Conservation (phyloP, 2,329 filamentous ascomycete genomes). For the Fusarium sp. region DNA sequence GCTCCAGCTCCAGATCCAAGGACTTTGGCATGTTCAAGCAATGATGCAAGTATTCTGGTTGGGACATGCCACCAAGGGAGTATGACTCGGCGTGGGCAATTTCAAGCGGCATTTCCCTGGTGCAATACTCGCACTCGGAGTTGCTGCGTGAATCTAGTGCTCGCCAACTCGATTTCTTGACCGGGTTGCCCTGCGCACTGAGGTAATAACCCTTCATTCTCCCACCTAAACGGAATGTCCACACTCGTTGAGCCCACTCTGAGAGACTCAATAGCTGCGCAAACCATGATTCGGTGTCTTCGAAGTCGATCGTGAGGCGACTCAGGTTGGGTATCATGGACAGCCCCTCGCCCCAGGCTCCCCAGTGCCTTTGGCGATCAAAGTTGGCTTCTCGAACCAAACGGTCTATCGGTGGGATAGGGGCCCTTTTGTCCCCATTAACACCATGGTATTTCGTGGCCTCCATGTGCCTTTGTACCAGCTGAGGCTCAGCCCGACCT, state of each 20-base stretch:
- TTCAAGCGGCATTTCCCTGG: background rate
- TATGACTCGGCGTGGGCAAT: background rate
- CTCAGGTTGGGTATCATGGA: constrained; percentile 10
- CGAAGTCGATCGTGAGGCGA: constrained; percentile 20
- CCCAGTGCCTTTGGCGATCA: background rate
- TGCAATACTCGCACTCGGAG: background rate
- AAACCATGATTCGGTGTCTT: constrained; percentile 14
- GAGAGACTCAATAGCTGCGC: constrained; percentile 1
- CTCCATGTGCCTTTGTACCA: constrained; percentile 14
- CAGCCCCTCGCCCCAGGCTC: constrained; percentile 13
- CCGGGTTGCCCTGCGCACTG: constrained; percentile 8
- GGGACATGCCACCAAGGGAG: background rate
- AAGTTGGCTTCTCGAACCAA: background rate
- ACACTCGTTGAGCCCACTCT: constrained; percentile 27
- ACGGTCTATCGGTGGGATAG: constrained; percentile 16
- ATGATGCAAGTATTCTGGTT: background rate
- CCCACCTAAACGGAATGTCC: constrained; percentile 25
- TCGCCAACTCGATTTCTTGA: constrained; percentile 8
- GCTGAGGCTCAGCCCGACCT: background rate
- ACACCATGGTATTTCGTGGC: constrained; percentile 1
- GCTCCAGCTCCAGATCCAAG: too few species aligned
- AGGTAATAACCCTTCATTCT: constrained; percentile 27
- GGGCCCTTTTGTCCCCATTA: background rate
- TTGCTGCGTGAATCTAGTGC: background rate
- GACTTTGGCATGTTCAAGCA: background rate